Conservation (phyloP, 148 eudicot genomes). For the Tetragonia tetragonoides region DNA sequence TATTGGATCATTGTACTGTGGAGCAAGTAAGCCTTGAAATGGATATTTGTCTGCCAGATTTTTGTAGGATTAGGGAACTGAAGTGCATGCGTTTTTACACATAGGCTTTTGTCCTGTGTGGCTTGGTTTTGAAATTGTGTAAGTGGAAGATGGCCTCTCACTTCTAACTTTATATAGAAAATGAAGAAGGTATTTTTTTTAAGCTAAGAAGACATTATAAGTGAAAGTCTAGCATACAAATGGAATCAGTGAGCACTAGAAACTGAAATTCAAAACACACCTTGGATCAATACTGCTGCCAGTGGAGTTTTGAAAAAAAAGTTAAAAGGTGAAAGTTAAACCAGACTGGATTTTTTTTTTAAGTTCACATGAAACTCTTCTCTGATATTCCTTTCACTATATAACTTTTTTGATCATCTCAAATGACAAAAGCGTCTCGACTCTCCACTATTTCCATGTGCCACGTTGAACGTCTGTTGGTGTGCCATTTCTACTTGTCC, state of each 20-base stretch:
- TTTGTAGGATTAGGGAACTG: background rate
- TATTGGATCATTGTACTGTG: too few relatives aligned
- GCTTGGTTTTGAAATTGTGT: background rate
- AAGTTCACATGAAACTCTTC: background rate
- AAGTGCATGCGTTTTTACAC: background rate
- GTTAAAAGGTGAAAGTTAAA: too few relatives aligned
- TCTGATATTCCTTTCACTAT: background rate
- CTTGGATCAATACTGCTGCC: too few relatives aligned
- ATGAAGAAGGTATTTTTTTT: background rate
- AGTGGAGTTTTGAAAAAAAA: too few relatives aligned
- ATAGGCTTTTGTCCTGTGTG: background rate
- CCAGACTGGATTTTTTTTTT: too few relatives aligned
- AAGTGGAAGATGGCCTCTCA: background rate
- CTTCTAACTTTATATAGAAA: background rate
- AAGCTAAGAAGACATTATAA: too few relatives aligned
- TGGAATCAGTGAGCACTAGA: too few relatives aligned
- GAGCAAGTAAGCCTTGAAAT: background rate
- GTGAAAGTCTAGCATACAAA: too few relatives aligned
- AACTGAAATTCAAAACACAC: too few relatives aligned
- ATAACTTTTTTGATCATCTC: background rate
- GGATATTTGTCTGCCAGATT: background rate
- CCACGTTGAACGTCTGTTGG: background rate
- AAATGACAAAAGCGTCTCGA: too few relatives aligned
- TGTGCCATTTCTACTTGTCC: background rate
- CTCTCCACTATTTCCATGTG: too few relatives aligned